Conservation (phyloP, 2,329 filamentous ascomycete genomes). For the Trichoderma atroviride region DNA sequence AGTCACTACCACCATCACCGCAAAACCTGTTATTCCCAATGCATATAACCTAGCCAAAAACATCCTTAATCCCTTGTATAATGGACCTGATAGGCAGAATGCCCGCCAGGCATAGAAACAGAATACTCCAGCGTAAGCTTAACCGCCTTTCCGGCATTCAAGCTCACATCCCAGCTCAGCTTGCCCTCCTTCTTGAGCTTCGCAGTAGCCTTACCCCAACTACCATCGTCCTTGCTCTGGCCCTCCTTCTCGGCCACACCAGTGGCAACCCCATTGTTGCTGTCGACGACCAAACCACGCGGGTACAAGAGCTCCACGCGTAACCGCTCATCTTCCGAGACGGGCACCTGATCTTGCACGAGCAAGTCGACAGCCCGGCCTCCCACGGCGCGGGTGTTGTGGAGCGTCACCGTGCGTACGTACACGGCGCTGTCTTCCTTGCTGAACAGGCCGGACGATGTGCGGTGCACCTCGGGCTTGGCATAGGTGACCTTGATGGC, state of each 20-base stretch:
- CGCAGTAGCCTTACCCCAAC: constrained; percentile 58
- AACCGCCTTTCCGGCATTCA: constrained; percentile 60
- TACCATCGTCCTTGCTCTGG: constrained; percentile 31
- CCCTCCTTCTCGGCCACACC: constrained; percentile 41
- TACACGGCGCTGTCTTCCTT: constrained; percentile 58
- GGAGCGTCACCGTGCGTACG: constrained; percentile 51
- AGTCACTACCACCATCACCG: neutral
- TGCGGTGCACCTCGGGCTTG: constrained; percentile 56
- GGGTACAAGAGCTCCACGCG: constrained; percentile 55
- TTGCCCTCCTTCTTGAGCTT: constrained; percentile 60
- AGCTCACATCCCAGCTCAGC: constrained; percentile 59
- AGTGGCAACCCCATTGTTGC: constrained; percentile 41
- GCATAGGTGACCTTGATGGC: constrained; percentile 58
- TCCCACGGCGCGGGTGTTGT: constrained; percentile 50
- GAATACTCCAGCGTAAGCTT: constrained; percentile 64
- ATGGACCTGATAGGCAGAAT: constrained; percentile 37
- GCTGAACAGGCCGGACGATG: constrained; percentile 54
- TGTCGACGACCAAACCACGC: constrained; percentile 47
- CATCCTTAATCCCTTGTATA: constrained; percentile 2
- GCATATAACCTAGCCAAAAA: neutral
- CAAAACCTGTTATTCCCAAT: too few relatives aligned
- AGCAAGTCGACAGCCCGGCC: constrained; percentile 49
- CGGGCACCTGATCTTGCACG: constrained; percentile 62
- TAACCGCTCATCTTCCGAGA: constrained; percentile 63
- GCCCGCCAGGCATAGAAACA: constrained; percentile 57